Evolutionary conservation across 208 protist genomes (phyloP), one percentile per base, ranked within the genome.

Genomic region (Porcisia deanei): DNA sequence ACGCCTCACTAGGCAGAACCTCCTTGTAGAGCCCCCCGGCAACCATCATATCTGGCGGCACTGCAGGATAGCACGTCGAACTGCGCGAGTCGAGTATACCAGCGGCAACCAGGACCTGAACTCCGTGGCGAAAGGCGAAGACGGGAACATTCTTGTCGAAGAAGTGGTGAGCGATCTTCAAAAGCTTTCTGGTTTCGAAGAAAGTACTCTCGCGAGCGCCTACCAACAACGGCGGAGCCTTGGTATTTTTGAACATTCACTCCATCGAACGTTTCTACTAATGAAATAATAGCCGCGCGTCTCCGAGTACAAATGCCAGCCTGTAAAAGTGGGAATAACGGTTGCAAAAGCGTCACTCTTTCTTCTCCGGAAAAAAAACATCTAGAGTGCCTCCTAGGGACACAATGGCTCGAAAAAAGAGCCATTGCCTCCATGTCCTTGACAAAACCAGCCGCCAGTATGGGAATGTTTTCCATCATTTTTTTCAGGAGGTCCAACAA

Each of bases 391-490:
- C 70, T 16, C 78, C 77, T 4, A 90, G 34, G 34, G 72, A 76
- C 34, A 79, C 80, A 9, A 90, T 30, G 0, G 82, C 80, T 55
- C 82, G 8, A 75, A 61, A 74, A 90, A 25, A 76, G 82, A 14
- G 82, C 77, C 80, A 89, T 85, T 25, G 85, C 72, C 66, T 87
- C 82, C 61, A 83, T 84, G 60, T 82, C 82, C 69, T 85, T 80
- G 30, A 83, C 80, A 18, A 85, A 90, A 61, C 87, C 83, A 30
- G 75, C 79, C 16, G 77, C 85, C 39, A 87, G 69, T 67, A 85
- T 80, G 6, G 87, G 67, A 71, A 89, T 57, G 47, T 86, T 84
- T 61, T 79, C 83, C 43, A 60, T 65, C 57, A 77, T 82, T 60
- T 75, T 84, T 47, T 67, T 41, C 16, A 3, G 41, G 25, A 16